phyloP scores from a whole-genome alignment of 768 basidiomycete genomes.

The Pulveroboletus sp. region DNA sequence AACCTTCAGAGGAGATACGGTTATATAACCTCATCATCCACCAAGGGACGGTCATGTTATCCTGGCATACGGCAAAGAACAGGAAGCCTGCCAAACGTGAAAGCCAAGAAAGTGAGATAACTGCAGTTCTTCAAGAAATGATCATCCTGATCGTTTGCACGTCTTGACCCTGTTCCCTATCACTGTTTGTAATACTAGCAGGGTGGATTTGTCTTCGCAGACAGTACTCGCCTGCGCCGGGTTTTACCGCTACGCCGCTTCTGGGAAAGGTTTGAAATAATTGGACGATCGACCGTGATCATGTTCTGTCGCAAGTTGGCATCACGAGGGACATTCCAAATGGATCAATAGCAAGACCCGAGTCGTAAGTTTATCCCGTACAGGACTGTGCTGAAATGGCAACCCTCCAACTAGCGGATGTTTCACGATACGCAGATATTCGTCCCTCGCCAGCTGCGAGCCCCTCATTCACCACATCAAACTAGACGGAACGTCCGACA shows the following conservation, averaged over 20 bases:
- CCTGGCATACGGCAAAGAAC: conserved; percentile 3
- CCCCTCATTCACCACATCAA: not conserved
- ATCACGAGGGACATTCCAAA: conserved; percentile 12
- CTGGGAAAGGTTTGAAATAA: conserved; percentile 2
- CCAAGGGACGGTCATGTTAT: conserved; percentile 24
- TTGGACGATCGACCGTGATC: conserved; percentile 8
- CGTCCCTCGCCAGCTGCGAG: conserved; percentile 2
- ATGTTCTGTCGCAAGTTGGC: not conserved
- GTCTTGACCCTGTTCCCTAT: conserved; percentile 29
- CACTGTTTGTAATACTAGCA: conserved; percentile 12
- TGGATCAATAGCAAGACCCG: not conserved
- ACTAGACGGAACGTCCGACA: not conserved
- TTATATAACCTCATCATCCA: conserved; percentile 30
- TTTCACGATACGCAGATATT: not conserved
- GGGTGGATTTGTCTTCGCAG: conserved; percentile 9
- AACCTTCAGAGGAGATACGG: conserved; percentile 5
- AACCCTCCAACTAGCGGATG: not conserved
- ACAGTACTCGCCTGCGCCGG: conserved; percentile 2
- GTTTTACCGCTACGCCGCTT: conserved; percentile 9
- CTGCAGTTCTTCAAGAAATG: conserved; percentile 17
- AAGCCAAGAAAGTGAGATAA: conserved; percentile 9
- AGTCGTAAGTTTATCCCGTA: not conserved
- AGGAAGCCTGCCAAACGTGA: conserved; percentile 11
- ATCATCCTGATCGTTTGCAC: conserved; percentile 16
- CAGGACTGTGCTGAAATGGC: conserved; percentile 2